phyloP scores from a whole-genome alignment of 2,329 filamentous ascomycete species.

The Orbilia javanica region DNA sequence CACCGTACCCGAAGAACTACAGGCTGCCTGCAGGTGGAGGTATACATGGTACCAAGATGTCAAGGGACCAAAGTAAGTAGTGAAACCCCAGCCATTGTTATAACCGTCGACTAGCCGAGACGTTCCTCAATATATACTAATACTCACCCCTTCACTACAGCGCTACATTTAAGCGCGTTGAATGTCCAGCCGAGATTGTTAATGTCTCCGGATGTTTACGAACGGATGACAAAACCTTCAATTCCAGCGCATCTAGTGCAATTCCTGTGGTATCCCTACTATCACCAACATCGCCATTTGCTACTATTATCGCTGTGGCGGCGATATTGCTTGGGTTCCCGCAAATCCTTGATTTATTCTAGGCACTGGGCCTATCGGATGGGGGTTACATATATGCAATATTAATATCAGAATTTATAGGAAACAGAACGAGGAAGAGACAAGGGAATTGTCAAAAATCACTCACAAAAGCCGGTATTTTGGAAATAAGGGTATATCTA shows the following conservation, averaged over 20 bases:
- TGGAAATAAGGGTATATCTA: constrained; percentile 35
- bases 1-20: constrained; percentile 28
- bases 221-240: constrained; percentile 43
- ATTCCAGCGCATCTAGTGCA: constrained; percentile 6
- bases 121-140: constrained; percentile 8
- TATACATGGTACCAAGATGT: constrained; percentile 54
- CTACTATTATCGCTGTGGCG: constrained; percentile 29
- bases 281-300: constrained; percentile 23
- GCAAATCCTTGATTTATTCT: constrained; percentile 36
- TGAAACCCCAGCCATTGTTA: constrained; percentile 8
- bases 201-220: constrained; percentile 42
- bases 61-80: constrained; percentile 56
- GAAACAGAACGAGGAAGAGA: too few relatives aligned
- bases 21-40: constrained; percentile 47
- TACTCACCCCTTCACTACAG: neutral
- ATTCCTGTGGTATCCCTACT: neutral
- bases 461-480: constrained; percentile 54
- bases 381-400: neutral
- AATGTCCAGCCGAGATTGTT: constrained; percentile 49
- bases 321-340: constrained; percentile 32
- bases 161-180: constrained; percentile 43
- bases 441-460: neutral
- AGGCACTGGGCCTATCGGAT: neutral
- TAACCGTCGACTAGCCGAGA: neutral
- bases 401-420: too few relatives aligned